Percentiles rank a stretch among this genome's conserved stretches.
These are phyloP conservation scores for Phytophthora foliorum DNA, from an alignment of 352 stramenopile genomes.

Conservation along the genomic window DNA sequence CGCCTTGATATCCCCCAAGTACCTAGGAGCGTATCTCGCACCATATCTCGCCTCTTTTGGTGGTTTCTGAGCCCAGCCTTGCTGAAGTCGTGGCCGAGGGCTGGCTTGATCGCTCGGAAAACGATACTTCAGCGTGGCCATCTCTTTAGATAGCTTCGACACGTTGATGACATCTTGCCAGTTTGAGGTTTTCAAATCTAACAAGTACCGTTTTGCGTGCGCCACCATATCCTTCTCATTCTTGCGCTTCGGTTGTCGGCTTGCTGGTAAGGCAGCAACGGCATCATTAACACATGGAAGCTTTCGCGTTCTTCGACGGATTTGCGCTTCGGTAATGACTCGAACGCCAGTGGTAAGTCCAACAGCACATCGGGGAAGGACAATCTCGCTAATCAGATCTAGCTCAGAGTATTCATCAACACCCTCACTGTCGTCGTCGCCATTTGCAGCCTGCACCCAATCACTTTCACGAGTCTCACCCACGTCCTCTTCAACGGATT, in stretches of 20 bases:
- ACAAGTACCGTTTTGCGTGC: background rate
- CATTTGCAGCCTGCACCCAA: background rate
- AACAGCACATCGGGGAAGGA: background rate
- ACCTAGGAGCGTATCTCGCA: background rate
- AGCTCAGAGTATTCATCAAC: background rate
- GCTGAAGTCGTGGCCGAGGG: background rate
- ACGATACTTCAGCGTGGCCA: conserved; percentile 6
- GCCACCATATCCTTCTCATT: background rate
- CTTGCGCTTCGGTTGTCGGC: background rate
- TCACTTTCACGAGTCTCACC: background rate
- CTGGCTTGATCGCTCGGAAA: background rate
- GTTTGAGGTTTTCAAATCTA: background rate
- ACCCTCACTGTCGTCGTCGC: background rate
- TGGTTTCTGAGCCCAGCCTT: conserved; percentile 12
- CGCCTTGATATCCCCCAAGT: background rate
- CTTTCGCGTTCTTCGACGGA: conserved; percentile 11
- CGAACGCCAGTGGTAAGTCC: conserved; percentile 13
- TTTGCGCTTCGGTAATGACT: conserved; percentile 6
- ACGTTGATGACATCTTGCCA: background rate
- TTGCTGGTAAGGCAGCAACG: conserved; percentile 2
- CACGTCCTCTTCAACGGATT: background rate
- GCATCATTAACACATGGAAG: background rate
- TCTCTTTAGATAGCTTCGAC: background rate
- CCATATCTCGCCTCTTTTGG: conserved; percentile 5
- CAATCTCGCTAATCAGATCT: background rate